Conservation (phyloP, 495 filamentous ascomycete genomes). For the Oidiodendron maius region DNA sequence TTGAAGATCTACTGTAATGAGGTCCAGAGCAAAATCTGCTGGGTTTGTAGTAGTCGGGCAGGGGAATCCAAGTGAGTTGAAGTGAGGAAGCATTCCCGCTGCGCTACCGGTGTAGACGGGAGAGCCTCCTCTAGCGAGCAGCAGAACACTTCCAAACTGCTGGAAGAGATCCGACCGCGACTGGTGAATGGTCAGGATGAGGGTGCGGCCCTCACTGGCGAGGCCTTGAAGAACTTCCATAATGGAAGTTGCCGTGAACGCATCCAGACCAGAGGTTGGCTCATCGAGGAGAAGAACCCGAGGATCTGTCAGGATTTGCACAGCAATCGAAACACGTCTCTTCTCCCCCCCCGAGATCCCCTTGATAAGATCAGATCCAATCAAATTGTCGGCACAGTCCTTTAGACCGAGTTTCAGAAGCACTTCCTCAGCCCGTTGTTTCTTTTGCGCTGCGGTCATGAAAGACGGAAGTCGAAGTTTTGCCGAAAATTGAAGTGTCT, state of each 20-base stretch:
- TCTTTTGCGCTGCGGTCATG: constrained; percentile 60
- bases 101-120: constrained; percentile 62
- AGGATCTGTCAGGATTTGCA: constrained; percentile 70
- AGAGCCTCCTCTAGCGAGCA: constrained; percentile 62
- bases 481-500: constrained; percentile 64
- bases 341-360: constrained; percentile 77
- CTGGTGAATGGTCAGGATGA: constrained; percentile 72
- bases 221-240: constrained; percentile 62
- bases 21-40: constrained; percentile 69
- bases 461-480: constrained; percentile 60
- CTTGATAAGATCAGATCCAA: constrained; percentile 64
- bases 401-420: constrained; percentile 69
- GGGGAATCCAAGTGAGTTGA: constrained; percentile 48
- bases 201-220: constrained; percentile 65
- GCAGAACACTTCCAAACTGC: constrained; percentile 62
- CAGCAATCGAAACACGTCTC: constrained; percentile 65
- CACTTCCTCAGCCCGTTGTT: constrained; percentile 60
- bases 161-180: constrained; percentile 65
- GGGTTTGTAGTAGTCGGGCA: constrained; percentile 66
- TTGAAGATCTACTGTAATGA: constrained; percentile 69
- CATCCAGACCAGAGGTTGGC: constrained; percentile 69
- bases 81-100: constrained; percentile 59
- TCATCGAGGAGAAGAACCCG: constrained; percentile 66
- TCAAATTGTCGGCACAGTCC: constrained; percentile 68
- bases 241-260: constrained; percentile 70